A percentile compares a stretch with the other conserved stretches of the same genome.
Conservation (phyloP, 805 yeast genomes). For the Phaffomyces opuntiae region DNA sequence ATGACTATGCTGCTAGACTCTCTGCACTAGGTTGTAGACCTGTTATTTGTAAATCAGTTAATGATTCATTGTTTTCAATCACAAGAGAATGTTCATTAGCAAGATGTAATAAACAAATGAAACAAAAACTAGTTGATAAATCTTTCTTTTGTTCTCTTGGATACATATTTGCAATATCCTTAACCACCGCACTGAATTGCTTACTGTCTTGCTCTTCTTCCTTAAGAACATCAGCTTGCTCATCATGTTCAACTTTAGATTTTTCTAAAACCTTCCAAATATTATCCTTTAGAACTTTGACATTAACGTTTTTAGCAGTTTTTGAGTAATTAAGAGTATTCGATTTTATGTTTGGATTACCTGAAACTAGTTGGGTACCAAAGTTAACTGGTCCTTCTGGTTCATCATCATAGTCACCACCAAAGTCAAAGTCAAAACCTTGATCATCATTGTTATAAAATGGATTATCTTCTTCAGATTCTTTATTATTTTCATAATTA, state of each 20-base stretch:
- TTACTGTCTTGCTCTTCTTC: conserved; percentile 5
- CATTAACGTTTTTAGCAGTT: conserved; percentile 75
- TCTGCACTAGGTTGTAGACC: neutral
- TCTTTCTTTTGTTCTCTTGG: conserved; percentile 52
- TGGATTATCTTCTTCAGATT: conserved; percentile 18
- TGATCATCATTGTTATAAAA: conserved; percentile 2
- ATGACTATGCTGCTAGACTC: too few relatives aligned
- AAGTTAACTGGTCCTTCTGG: conserved; percentile 8
- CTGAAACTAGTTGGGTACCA: conserved; percentile 25
- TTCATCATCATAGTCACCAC: conserved; percentile 6
- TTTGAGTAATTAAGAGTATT: conserved; percentile 54
- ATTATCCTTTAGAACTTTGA: conserved; percentile 63
- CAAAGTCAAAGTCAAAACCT: conserved; percentile 20
- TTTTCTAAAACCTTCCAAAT: conserved; percentile 53
- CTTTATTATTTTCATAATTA: conserved; percentile 39
- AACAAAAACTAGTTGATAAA: conserved; percentile 77
- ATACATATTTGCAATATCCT: conserved; percentile 45
- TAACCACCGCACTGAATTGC: conserved; percentile 41
- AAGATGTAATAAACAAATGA: conserved; percentile 74
- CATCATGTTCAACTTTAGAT: neutral
- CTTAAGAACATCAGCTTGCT: neutral
- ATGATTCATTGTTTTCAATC: conserved; percentile 26
- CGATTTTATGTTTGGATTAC: conserved; percentile 26
- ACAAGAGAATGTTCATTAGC: conserved; percentile 79
- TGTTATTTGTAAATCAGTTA: conserved; percentile 14